Percentiles rank a stretch among this genome's conserved stretches.
These are phyloP conservation scores for Babjeviella inositovora DNA, from an alignment of 805 yeast genomes.

Conservation along the genomic window DNA sequence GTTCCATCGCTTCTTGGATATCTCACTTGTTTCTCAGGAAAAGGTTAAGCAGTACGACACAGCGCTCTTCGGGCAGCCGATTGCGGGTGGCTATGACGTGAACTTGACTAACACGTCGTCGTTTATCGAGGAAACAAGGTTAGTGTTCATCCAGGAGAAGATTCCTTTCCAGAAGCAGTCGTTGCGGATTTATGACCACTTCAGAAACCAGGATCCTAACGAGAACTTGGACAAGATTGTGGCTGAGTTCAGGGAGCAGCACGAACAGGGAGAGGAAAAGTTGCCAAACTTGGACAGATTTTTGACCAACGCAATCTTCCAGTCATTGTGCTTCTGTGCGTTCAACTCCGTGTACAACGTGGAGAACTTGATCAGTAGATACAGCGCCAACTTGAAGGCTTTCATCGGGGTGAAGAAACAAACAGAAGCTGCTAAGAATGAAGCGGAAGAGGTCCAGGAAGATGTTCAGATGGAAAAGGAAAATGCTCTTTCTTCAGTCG, in stretches of 20 bases:
- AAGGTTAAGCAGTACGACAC: constrained; percentile 18
- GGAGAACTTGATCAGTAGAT: constrained; percentile 31
- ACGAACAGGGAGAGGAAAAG: constrained; percentile 6
- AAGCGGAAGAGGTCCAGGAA: constrained; percentile 2
- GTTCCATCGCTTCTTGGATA: constrained; percentile 29
- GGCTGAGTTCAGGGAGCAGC: too few species aligned
- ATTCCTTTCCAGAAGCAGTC: too few species aligned
- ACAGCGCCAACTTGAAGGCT: constrained; percentile 6
- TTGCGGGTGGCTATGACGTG: too few species aligned
- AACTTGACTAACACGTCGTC: too few species aligned
- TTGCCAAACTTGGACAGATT: constrained; percentile 19
- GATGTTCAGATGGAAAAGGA: constrained; percentile 7
- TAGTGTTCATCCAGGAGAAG: too few species aligned
- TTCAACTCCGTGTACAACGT: constrained; percentile 77
- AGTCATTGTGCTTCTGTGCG: constrained; percentile 68
- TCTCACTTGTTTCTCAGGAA: constrained; percentile 16
- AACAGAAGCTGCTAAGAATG: constrained; percentile 1
- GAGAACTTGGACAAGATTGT: too few species aligned
- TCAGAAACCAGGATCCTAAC: too few species aligned
- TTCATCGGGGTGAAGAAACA: constrained; percentile 6
- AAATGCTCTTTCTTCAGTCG: too few species aligned
- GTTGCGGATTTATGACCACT: too few species aligned
- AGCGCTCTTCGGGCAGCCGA: constrained; percentile 11
- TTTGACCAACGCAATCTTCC: constrained; percentile 46
- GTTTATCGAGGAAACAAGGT: too few species aligned